Evolutionary conservation across 371 early-diverging fungal genomes (phyloP).

Genomic region (Mortierella sp.): DNA sequence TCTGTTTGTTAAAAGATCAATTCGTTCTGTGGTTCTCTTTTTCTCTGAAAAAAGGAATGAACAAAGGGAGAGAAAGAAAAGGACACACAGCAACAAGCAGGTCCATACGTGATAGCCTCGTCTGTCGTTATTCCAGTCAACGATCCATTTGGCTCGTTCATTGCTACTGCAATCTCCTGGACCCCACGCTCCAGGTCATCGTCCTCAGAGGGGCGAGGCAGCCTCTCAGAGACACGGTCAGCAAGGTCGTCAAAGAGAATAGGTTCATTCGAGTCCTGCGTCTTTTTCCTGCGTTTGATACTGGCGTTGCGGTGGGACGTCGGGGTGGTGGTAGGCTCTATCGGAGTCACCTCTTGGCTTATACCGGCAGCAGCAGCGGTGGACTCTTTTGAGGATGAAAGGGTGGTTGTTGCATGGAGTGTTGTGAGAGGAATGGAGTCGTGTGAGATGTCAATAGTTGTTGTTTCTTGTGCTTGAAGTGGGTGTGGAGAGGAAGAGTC

Average conservation of each 20-base stretch:
- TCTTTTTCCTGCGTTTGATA: constrained; percentile 12
- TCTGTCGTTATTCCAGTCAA: constrained; percentile 45
- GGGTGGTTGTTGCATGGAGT: background rate
- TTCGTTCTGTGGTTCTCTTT: background rate
- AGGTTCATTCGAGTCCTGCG: constrained; percentile 37
- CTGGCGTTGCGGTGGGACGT: background rate
- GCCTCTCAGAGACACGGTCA: background rate
- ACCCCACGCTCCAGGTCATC: constrained; percentile 51
- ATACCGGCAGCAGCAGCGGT: background rate
- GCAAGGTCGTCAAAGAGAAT: constrained; percentile 22
- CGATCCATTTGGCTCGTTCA: constrained; percentile 48
- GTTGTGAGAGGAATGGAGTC: constrained; percentile 6
- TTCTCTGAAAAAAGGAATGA: background rate
- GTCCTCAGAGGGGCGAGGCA: constrained; percentile 47
- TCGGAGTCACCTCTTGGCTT: background rate
- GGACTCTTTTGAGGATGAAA: constrained; percentile 8
- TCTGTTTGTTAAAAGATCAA: background rate
- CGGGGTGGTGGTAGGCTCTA: constrained; percentile 6
- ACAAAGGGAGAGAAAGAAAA: background rate
- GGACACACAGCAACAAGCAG: background rate
- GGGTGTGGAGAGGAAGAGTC: background rate
- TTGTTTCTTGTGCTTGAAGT: background rate
- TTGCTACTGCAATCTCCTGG: constrained; percentile 37
- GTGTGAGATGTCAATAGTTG: constrained; percentile 1
- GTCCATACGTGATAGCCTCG: constrained; percentile 49